These are phyloP conservation scores for Triglochin maritima DNA, from an alignment of 106 monocot species.

Conservation along the genomic window DNA sequence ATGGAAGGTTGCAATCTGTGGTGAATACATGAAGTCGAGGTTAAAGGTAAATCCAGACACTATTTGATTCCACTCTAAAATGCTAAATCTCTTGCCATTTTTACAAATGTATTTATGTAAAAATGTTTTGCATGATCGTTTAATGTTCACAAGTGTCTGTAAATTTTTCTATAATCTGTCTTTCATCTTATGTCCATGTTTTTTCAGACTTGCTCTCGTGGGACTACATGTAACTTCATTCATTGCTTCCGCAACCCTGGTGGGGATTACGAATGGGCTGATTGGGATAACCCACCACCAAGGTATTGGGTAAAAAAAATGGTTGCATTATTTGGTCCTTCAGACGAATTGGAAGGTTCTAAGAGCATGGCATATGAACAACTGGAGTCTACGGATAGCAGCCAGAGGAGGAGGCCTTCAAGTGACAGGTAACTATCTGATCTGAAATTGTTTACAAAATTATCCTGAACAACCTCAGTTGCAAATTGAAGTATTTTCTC, in stretches of 20 bases:
- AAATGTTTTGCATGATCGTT: not conserved
- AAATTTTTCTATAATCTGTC: not conserved
- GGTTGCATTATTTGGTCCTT: conserved; percentile 67
- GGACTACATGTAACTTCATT: conserved; percentile 92
- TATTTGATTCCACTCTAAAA: not conserved
- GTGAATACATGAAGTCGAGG: conserved; percentile 96
- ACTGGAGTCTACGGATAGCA: conserved; percentile 11
- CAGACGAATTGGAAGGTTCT: conserved; percentile 28
- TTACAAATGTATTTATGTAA: not conserved
- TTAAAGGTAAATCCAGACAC: conserved; percentile 44
- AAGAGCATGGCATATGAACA: conserved; percentile 25
- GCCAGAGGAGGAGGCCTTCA: conserved; percentile 16
- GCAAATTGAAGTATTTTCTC: not conserved
- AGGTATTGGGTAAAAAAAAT: conserved; percentile 87
- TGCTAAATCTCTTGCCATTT: not conserved
- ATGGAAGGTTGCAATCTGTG: conserved; percentile 99
- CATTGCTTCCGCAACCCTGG: conserved; percentile 98
- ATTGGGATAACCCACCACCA: conserved; percentile 95
- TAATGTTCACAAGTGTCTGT: not conserved
- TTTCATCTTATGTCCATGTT: not conserved
- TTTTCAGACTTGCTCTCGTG: conserved; percentile 77
- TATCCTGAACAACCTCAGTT: not conserved
- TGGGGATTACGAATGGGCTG: conserved; percentile 99
- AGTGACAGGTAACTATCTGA: conserved; percentile 23
- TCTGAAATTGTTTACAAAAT: not conserved